Evolutionary conservation across 2,329 filamentous ascomycete genomes (phyloP).

Genomic region (Aureobasidium sp.): DNA sequence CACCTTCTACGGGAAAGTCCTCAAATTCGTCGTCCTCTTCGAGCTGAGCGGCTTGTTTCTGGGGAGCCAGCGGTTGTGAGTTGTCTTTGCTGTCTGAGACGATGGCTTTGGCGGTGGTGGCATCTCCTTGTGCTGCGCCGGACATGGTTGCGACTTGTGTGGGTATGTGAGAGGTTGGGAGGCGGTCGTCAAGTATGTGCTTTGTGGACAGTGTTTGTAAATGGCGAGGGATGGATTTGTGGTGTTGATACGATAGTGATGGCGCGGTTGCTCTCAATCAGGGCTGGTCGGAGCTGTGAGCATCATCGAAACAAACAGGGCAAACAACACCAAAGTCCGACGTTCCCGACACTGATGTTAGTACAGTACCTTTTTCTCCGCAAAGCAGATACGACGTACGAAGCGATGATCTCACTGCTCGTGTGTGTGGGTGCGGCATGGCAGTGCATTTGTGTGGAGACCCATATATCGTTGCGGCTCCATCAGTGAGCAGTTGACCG

Average conservation of each 20-base stretch:
- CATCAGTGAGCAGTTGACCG: not conserved
- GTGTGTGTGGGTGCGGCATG: not conserved
- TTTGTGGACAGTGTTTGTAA: not conserved
- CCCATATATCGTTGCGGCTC: not conserved
- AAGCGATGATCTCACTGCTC: constrained; percentile 9
- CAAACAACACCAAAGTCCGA: not conserved
- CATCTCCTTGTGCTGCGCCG: constrained; percentile 34
- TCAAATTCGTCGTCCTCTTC: constrained; percentile 99
- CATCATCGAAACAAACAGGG: constrained; percentile 12
- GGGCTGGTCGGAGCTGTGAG: too few species aligned
- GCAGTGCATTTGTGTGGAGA: not conserved
- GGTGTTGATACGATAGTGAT: not conserved
- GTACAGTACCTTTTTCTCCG: too few species aligned
- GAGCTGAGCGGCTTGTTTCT: constrained; percentile 61
- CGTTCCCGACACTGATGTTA: not conserved
- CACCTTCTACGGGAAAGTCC: constrained; percentile 95
- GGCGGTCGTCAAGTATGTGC: not conserved
- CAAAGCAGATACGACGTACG: not conserved
- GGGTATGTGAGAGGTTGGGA: not conserved
- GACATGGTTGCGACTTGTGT: constrained; percentile 38
- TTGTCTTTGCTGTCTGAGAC: constrained; percentile 34
- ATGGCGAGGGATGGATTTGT: not conserved
- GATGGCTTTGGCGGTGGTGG: constrained; percentile 35
- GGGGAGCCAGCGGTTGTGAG: constrained; percentile 47
- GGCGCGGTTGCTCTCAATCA: not conserved